Evolutionary conservation across 768 basidiomycete species (phyloP).

Genomic region (Mycena filopes): DNA sequence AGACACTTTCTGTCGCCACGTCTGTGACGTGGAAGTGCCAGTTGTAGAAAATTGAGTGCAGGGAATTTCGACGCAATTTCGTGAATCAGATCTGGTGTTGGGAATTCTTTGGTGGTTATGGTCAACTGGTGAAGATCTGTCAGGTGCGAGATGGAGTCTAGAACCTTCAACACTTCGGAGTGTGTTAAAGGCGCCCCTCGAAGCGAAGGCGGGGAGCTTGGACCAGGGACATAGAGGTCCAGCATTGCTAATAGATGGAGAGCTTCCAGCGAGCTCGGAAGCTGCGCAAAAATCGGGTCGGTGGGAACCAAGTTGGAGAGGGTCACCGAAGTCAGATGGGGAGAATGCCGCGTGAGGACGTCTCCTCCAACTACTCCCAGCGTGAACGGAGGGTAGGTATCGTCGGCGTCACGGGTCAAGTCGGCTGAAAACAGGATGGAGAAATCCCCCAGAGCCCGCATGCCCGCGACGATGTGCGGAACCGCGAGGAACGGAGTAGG

Average conservation of each 20-base stretch:
- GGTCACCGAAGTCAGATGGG: background rate
- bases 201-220: background rate
- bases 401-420: slow-evolving; percentile 7
- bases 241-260: slow-evolving; percentile 13
- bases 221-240: background rate
- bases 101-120: slow-evolving; percentile 6
- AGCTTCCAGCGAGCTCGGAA: slow-evolving; percentile 2
- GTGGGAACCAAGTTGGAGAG: slow-evolving; percentile 18
- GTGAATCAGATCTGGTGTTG: background rate
- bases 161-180: background rate
- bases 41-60: background rate
- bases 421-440: slow-evolving; percentile 12
- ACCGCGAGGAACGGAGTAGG: slow-evolving; percentile 17
- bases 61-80: slow-evolving; percentile 8
- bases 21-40: background rate
- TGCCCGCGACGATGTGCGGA: slow-evolving; percentile 6
- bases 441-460: slow-evolving; percentile 9
- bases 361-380: slow-evolving; percentile 5
- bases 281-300: slow-evolving; percentile 21
- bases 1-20: background rate
- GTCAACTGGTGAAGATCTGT: slow-evolving; percentile 2
- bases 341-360: background rate
- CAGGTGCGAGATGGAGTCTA: slow-evolving; percentile 10
- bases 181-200: slow-evolving; percentile 9
- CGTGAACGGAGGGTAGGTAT: background rate